Percentiles rank a stretch among this genome's conserved stretches.
Evolutionary conservation across 2,329 filamentous ascomycete genomes (phyloP).

Genomic region (Aspergillus piperis): DNA sequence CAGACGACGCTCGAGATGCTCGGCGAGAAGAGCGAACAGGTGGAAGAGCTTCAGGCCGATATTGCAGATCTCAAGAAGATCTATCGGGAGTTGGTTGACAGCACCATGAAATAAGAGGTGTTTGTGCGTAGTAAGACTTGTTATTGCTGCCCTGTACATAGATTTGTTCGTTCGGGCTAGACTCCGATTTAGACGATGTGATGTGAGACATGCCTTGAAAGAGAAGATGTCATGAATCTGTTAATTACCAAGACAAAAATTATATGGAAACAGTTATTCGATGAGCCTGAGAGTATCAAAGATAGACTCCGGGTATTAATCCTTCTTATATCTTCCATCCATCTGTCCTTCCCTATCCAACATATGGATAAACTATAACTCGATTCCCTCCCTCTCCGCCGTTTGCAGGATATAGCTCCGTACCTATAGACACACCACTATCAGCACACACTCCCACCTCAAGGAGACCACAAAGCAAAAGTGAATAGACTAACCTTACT

Average conservation of each 20-base stretch:
- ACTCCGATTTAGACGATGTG: slow-evolving; percentile 15
- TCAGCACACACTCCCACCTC: slow-evolving; percentile 6
- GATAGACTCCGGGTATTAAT: slow-evolving; percentile 10
- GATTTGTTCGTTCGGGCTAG: slow-evolving; percentile 2
- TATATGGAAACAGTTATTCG: background rate
- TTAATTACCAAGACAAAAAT: background rate
- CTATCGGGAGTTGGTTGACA: slow-evolving; percentile 88
- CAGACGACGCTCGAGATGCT: slow-evolving; percentile 91
- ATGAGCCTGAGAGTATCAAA: background rate
- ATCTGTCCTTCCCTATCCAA: background rate
- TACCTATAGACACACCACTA: slow-evolving; percentile 52
- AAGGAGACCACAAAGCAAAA: background rate
- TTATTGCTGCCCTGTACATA: slow-evolving; percentile 9
- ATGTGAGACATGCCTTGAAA: slow-evolving; percentile 14
- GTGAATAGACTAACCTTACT: slow-evolving; percentile 62
- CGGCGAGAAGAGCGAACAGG: slow-evolving; percentile 93
- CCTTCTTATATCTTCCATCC: background rate
- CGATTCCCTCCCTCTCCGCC: slow-evolving; percentile 83
- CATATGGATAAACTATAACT: slow-evolving; percentile 39
- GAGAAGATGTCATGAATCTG: slow-evolving; percentile 1
- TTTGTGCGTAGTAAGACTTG: background rate
- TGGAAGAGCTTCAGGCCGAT: slow-evolving; percentile 86
- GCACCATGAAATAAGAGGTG: slow-evolving; percentile 67
- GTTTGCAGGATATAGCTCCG: slow-evolving; percentile 73
- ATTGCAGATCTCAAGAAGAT: slow-evolving; percentile 93